phyloP scores from a whole-genome alignment of 2,329 filamentous ascomycete species.

The Escovopsis sp. region DNA sequence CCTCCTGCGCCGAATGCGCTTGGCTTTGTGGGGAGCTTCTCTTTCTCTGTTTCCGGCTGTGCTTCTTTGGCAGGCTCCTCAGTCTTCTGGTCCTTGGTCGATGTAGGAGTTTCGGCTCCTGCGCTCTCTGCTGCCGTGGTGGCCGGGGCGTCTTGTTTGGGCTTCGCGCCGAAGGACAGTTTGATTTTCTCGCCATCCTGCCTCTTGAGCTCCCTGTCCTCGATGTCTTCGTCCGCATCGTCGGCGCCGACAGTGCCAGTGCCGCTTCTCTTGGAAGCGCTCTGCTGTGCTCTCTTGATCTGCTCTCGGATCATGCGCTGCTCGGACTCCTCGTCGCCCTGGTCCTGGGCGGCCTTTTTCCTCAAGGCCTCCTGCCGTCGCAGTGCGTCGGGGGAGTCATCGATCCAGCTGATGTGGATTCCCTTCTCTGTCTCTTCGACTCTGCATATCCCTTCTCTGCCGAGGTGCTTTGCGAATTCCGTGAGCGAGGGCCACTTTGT shows the following conservation, averaged over 20 bases:
- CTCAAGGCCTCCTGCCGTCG: constrained; percentile 65
- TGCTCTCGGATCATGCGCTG: constrained; percentile 72
- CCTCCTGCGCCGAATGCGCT: constrained; percentile 16
- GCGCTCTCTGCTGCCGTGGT: too few species aligned
- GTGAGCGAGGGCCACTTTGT: constrained; percentile 81
- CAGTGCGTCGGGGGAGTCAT: constrained; percentile 78
- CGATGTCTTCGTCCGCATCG: constrained; percentile 25
- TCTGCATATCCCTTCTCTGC: constrained; percentile 71
- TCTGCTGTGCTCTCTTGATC: constrained; percentile 57
- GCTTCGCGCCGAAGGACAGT: constrained; percentile 46
- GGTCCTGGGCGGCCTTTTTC: constrained; percentile 74
- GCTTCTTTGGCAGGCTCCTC: constrained; percentile 1
- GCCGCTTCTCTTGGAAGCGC: constrained; percentile 18
- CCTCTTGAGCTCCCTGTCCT: constrained; percentile 37
- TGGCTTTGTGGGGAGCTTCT: constrained; percentile 17
- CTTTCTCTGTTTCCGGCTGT: constrained; percentile 7
- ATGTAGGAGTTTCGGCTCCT: background rate
- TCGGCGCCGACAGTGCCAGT: constrained; percentile 16
- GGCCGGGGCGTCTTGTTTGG: constrained; percentile 9
- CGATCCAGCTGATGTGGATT: constrained; percentile 76
- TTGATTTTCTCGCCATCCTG: constrained; percentile 65
- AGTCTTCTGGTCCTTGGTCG: background rate
- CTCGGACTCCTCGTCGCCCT: constrained; percentile 81
- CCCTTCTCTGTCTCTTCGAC: constrained; percentile 86
- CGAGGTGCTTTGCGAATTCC: constrained; percentile 78